A percentile compares a stretch with the other conserved stretches of the same genome.
Evolutionary conservation across 139 green algal species (phyloP).

Genomic region (Desmodesmus armatus): DNA sequence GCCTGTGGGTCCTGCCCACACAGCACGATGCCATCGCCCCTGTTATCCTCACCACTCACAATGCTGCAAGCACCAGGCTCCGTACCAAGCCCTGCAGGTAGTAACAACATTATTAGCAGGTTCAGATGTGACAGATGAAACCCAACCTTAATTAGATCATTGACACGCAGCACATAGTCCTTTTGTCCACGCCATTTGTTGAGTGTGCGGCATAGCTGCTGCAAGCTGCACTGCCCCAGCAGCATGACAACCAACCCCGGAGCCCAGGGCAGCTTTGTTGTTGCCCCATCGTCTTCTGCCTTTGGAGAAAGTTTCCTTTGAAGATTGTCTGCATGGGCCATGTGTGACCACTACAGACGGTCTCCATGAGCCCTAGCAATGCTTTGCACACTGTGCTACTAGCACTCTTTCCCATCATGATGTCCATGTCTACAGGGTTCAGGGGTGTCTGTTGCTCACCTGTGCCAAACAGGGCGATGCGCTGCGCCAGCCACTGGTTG

Average conservation of each 20-base stretch:
- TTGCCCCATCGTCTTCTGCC: too few relatives aligned
- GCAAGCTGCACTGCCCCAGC: neutral
- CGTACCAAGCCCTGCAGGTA: slow-evolving; percentile 10
- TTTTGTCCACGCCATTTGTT: neutral
- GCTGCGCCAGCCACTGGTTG: slow-evolving; percentile 41
- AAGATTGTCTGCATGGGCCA: too few relatives aligned
- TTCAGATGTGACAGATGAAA: neutral
- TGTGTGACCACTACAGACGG: too few relatives aligned
- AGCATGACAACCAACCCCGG: too few relatives aligned
- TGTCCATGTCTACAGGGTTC: neutral
- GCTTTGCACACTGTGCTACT: too few relatives aligned
- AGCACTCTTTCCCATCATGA: too few relatives aligned
- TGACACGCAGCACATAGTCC: neutral
- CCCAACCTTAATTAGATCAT: too few relatives aligned
- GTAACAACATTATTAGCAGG: neutral
- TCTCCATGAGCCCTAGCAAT: too few relatives aligned
- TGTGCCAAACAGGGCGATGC: slow-evolving; percentile 36
- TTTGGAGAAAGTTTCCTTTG: too few relatives aligned
- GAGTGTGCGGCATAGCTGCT: neutral
- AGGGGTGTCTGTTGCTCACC: neutral
- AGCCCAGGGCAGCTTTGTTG: too few relatives aligned
- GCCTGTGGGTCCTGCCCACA: slow-evolving; percentile 36
- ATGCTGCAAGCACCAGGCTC: slow-evolving; percentile 27
- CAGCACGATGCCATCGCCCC: slow-evolving; percentile 40
- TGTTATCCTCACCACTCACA: slow-evolving; percentile 36